A percentile compares a stretch with the other conserved stretches of the same genome.
phyloP scores from a whole-genome alignment of 768 basidiomycete species.

The Lentinula detonsa region DNA sequence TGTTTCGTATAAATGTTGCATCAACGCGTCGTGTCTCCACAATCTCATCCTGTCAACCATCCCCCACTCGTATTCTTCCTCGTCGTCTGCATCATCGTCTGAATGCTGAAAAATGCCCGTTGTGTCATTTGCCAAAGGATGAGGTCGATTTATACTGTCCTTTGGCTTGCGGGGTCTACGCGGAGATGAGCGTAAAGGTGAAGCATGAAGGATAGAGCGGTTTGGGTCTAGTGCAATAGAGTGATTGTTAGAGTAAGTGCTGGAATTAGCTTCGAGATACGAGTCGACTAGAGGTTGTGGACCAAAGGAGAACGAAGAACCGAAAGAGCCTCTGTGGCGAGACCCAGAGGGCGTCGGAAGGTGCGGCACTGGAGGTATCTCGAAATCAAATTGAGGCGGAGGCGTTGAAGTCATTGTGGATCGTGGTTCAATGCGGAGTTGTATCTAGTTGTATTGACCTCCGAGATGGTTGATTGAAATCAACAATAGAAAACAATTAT shows the following conservation, averaged over 20 bases:
- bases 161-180: constrained; percentile 49
- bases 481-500: not conserved
- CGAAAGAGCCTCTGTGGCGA: constrained; percentile 63
- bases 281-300: constrained; percentile 73
- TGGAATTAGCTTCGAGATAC: constrained; percentile 58
- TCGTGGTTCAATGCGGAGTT: not conserved
- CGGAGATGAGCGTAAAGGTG: constrained; percentile 66
- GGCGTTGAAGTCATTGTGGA: constrained; percentile 36
- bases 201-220: constrained; percentile 68
- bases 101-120: constrained; percentile 72
- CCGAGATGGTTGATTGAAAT: not conserved
- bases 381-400: constrained; percentile 36
- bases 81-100: constrained; percentile 54
- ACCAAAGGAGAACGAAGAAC: constrained; percentile 79
- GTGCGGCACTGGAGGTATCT: constrained; percentile 36
- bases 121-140: constrained; percentile 76
- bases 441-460: not conserved
- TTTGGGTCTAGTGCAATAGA: constrained; percentile 73
- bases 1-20: constrained; percentile 97
- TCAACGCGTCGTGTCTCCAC: constrained; percentile 96
- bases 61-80: constrained; percentile 66
- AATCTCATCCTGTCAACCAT: constrained; percentile 93
- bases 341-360: constrained; percentile 51
- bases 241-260: constrained; percentile 48
- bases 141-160: constrained; percentile 42